These are phyloP conservation scores for Zanthoxylum bungeanum DNA, from an alignment of 345 rosid species.

Conservation along the genomic window DNA sequence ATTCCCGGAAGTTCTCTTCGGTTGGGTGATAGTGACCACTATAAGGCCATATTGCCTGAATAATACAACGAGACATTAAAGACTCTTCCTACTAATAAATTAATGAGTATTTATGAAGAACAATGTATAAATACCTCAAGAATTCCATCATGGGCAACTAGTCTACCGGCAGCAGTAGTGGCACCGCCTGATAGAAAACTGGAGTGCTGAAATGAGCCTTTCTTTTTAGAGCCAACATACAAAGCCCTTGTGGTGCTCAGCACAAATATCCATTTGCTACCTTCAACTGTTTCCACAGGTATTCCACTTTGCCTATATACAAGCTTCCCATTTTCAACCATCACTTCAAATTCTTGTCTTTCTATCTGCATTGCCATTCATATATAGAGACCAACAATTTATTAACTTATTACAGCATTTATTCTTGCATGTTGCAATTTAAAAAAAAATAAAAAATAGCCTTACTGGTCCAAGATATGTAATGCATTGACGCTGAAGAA, in stretches of 20 bases:
- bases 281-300: conserved; percentile 36
- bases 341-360: conserved; percentile 53
- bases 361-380: conserved; percentile 38
- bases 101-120: too few relatives aligned
- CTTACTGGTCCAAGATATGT: conserved; percentile 66
- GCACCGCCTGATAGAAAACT: conserved; percentile 72
- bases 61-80: neutral
- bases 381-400: too few relatives aligned
- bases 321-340: conserved; percentile 50
- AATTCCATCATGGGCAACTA: conserved; percentile 48
- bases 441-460: too few relatives aligned
- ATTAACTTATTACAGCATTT: too few relatives aligned
- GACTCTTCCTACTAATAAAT: too few relatives aligned
- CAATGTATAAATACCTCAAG: conserved; percentile 47
- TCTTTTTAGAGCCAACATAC: conserved; percentile 63
- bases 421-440: too few relatives aligned
- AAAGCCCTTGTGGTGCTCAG: conserved; percentile 54
- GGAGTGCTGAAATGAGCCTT: conserved; percentile 69
- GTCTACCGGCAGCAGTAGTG: conserved; percentile 66
- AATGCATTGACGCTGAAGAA: conserved; percentile 53
- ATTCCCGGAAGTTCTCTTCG: conserved; percentile 80
- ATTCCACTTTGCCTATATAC: conserved; percentile 29
- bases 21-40: conserved; percentile 98
- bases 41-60: conserved; percentile 91
- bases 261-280: conserved; percentile 68